Percentiles rank a stretch among this genome's conserved stretches.
Evolutionary conservation across 2,329 filamentous ascomycete species (phyloP).

Genomic region (Ilyonectria mors-panacis): DNA sequence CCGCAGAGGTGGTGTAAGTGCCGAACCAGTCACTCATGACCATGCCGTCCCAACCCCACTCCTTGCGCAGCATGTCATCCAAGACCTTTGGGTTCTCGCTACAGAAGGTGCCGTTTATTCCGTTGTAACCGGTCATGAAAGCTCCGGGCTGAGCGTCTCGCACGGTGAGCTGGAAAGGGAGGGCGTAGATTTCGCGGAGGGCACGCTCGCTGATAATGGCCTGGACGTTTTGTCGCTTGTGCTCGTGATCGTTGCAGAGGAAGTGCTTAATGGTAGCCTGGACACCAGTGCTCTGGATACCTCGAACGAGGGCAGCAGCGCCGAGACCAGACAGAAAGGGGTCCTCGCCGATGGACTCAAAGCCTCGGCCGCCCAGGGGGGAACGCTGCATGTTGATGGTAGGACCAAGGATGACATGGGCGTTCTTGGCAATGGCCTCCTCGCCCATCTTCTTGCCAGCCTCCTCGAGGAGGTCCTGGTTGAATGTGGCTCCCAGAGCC

Average conservation of each 20-base stretch:
- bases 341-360: slow-evolving; percentile 72
- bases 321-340: slow-evolving; percentile 70
- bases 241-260: slow-evolving; percentile 74
- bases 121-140: slow-evolving; percentile 74
- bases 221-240: slow-evolving; percentile 69
- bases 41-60: slow-evolving; percentile 72
- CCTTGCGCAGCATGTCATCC: slow-evolving; percentile 65
- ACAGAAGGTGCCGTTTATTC: slow-evolving; percentile 70
- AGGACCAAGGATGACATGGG: slow-evolving; percentile 71
- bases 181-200: slow-evolving; percentile 70
- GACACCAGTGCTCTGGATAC: slow-evolving; percentile 70
- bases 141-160: slow-evolving; percentile 65
- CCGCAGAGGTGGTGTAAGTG: slow-evolving; percentile 68
- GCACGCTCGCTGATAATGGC: slow-evolving; percentile 69
- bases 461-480: slow-evolving; percentile 65
- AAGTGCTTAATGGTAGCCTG: slow-evolving; percentile 74
- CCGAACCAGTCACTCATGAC: slow-evolving; percentile 75
- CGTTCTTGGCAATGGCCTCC: slow-evolving; percentile 70
- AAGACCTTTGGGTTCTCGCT: slow-evolving; percentile 68
- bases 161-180: slow-evolving; percentile 71
- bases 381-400: slow-evolving; percentile 75
- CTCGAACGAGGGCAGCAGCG: slow-evolving; percentile 67
- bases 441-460: slow-evolving; percentile 67
- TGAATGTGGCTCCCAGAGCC: slow-evolving; percentile 71
- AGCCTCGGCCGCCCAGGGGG: slow-evolving; percentile 72